Conservation (phyloP, 179 eudicot species). For the Amaranthus tricolor region DNA sequence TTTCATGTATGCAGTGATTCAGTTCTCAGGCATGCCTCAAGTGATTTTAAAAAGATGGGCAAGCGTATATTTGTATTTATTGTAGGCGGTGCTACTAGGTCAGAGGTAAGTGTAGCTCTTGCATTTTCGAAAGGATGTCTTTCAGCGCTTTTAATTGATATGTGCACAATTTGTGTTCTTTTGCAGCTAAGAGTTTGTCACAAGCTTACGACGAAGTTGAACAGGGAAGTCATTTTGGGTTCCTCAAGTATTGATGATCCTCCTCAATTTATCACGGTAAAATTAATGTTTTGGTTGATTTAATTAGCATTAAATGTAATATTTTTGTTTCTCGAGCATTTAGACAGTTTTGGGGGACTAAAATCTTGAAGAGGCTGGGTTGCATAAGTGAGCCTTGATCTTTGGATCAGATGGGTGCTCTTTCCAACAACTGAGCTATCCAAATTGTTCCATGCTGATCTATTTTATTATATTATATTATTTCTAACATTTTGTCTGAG, state of each 20-base stretch:
- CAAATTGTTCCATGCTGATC: too few species aligned
- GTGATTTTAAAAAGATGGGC: constrained; percentile 79
- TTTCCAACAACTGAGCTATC: too few species aligned
- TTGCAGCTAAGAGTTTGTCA: constrained; percentile 75
- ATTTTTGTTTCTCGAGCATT: neutral
- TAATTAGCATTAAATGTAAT: neutral
- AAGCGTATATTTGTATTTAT: constrained; percentile 79
- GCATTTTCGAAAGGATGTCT: neutral
- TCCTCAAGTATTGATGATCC: constrained; percentile 89
- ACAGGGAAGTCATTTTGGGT: constrained; percentile 77
- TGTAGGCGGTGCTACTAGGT: constrained; percentile 87
- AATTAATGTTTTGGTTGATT: neutral
- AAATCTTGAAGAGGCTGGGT: too few species aligned
- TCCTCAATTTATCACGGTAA: constrained; percentile 76
- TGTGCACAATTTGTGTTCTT: neutral
- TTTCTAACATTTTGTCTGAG: too few species aligned
- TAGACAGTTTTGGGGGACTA: neutral
- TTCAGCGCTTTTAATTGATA: neutral
- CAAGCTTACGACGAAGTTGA: constrained; percentile 63
- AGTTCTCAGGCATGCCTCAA: constrained; percentile 64
- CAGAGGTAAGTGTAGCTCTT: constrained; percentile 53
- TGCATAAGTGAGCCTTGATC: too few species aligned
- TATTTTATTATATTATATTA: too few species aligned
- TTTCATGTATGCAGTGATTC: constrained; percentile 58
- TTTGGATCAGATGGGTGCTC: too few species aligned